Percentiles rank a stretch among this genome's conserved stretches.
Evolutionary conservation across 345 rosid species (phyloP).

Genomic region (Microcos paniculata): DNA sequence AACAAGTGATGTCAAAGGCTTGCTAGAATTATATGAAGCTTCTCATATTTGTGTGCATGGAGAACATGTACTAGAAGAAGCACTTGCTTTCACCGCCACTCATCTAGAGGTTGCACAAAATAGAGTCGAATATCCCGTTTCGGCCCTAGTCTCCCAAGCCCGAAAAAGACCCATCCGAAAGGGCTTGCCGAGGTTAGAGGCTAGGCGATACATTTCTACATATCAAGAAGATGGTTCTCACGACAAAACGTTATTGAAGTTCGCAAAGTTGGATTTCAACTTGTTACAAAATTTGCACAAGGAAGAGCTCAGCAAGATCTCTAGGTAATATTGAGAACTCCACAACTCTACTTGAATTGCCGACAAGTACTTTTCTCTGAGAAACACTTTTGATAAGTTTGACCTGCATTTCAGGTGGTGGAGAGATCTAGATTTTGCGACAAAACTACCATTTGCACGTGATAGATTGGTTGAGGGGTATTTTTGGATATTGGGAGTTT

Average conservation of each 20-base stretch:
- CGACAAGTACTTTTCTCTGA: too few species aligned
- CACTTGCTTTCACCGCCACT: slow-evolving; percentile 13
- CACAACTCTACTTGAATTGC: not conserved
- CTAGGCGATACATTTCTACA: slow-evolving; percentile 15
- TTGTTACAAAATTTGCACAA: slow-evolving; percentile 23
- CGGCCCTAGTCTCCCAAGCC: slow-evolving; percentile 17
- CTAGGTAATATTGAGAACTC: slow-evolving; percentile 14
- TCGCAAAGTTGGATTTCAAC: slow-evolving; percentile 40
- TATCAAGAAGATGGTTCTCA: slow-evolving; percentile 18
- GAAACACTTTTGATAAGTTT: too few species aligned
- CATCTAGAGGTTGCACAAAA: not conserved
- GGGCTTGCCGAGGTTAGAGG: slow-evolving; percentile 21
- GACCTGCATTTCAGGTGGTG: slow-evolving; percentile 36
- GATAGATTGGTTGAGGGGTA: slow-evolving; percentile 26
- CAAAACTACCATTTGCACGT: slow-evolving; percentile 28
- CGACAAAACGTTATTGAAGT: slow-evolving; percentile 9
- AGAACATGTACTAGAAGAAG: slow-evolving; percentile 24
- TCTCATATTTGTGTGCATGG: slow-evolving; percentile 15
- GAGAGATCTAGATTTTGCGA: slow-evolving; percentile 21
- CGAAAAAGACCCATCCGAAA: slow-evolving; percentile 15
- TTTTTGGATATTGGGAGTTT: slow-evolving; percentile 24
- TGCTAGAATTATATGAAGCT: slow-evolving; percentile 34
- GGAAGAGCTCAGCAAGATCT: slow-evolving; percentile 21
- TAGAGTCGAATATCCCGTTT: not conserved
- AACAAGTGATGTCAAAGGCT: slow-evolving; percentile 8